Evolutionary conservation across 495 filamentous ascomycete genomes (phyloP), one percentile per base, ranked within the genome.

Genomic region (Xylaria castorea): DNA sequence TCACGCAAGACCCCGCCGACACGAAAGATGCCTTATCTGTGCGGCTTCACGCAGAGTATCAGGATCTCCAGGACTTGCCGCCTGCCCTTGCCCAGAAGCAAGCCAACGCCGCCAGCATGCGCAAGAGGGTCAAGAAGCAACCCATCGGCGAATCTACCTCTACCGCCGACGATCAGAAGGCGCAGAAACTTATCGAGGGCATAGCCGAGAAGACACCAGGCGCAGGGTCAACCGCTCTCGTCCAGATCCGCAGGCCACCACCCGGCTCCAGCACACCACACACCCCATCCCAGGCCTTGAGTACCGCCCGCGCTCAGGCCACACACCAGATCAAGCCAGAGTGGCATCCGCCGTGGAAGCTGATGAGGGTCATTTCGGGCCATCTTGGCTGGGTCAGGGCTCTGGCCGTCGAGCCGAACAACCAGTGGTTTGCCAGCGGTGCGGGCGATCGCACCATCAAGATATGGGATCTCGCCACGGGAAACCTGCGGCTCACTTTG

Each of bases 291-390:
- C 70, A 75, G 46, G 67, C 73, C n/a, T 55, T 80, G 80, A 92
- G 89, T 75, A 83, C 95, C 72, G 87, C 92, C 61, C 86, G 90
- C 68, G 87, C 89, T 67, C 89, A 92, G 48, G 91, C 89, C 42
- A 86, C 89, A 42, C 86, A 91, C 75, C 94, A 95, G 77, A 83
- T 91, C 71, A 91, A 89, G 75, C 97, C 97, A 14, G 90, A 96
- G 53, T 99, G 97, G 97, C 95, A 98, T 79, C 87, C 95, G 63
- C 97, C 97, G 38, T 98, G 97, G 97, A 98, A 98, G 88, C 89
- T 98, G 73, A 94, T 97, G 92, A 88, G 97, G 67, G 96, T 99
- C 68, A 97, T 99, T 70, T 97, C 94, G 9, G 97, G 97, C 38
- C 97, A 98, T 81, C 78, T 98, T 76, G 97, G 97, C 46, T 99